A percentile compares a stretch with the other conserved stretches of the same genome.
These are phyloP conservation scores for Dinochytrium kinnereticum DNA, from an alignment of 371 early-diverging fungal genomes.

Conservation along the genomic window DNA sequence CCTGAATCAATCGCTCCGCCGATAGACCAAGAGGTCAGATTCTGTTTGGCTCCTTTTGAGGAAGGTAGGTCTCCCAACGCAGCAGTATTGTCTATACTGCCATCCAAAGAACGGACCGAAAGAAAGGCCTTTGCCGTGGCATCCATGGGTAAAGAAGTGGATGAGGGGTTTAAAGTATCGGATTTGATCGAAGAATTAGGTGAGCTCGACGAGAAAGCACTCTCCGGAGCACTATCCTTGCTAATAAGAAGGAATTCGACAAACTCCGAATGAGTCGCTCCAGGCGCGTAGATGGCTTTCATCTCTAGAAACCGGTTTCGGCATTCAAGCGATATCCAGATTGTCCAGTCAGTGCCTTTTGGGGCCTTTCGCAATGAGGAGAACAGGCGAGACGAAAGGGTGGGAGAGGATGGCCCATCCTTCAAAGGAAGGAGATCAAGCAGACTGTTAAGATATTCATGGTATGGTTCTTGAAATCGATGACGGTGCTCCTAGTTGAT, in stretches of 20 bases:
- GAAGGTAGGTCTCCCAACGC: too few species aligned
- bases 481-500: constrained; percentile 8
- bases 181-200: too few species aligned
- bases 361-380: background rate
- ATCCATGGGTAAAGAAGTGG: too few species aligned
- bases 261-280: constrained; percentile 15
- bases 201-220: background rate
- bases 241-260: background rate
- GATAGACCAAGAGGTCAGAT: too few species aligned
- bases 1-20: too few species aligned
- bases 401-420: background rate
- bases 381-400: background rate
- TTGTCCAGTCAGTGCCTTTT: constrained; percentile 11
- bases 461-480: constrained; percentile 1
- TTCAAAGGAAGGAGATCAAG: background rate
- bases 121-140: too few species aligned
- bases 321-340: constrained; percentile 7
- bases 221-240: background rate
- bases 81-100: too few species aligned
- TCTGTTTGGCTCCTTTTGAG: too few species aligned
- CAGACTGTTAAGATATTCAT: background rate
- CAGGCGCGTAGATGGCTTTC: constrained; percentile 13
- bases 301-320: constrained; percentile 4
- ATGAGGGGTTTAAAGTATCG: too few species aligned
- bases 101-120: too few species aligned